Conservation (phyloP, 805 yeast genomes). For the Pichia nakasei region DNA sequence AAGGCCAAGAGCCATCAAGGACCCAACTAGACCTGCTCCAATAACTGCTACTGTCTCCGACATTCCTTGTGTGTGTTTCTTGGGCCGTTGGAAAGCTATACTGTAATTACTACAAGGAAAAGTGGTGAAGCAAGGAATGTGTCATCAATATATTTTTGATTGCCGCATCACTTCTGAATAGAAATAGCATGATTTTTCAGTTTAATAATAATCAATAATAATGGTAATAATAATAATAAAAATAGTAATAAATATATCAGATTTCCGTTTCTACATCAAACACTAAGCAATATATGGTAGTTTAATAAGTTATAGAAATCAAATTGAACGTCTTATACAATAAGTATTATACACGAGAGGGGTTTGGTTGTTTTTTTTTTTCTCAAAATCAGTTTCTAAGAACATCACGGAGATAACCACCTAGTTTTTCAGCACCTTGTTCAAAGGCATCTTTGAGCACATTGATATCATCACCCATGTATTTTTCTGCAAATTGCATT, state of each 20-base stretch:
- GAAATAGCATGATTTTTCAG: too few species aligned
- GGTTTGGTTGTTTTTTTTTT: background rate
- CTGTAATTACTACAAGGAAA: background rate
- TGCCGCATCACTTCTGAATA: too few species aligned
- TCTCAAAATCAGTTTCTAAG: slow-evolving; percentile 32
- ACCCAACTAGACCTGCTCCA: slow-evolving; percentile 90
- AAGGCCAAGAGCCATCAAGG: slow-evolving; percentile 75
- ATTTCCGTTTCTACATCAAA: too few species aligned
- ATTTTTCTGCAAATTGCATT: slow-evolving; percentile 57
- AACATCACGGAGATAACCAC: slow-evolving; percentile 80
- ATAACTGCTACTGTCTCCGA: slow-evolving; percentile 45
- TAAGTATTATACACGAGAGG: too few species aligned
- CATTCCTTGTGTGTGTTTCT: slow-evolving; percentile 3
- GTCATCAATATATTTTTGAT: too few species aligned
- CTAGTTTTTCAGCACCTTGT: slow-evolving; percentile 85
- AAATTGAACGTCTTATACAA: too few species aligned
- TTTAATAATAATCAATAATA: too few species aligned
- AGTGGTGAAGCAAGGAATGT: background rate
- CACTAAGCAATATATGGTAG: too few species aligned
- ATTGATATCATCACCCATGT: slow-evolving; percentile 77
- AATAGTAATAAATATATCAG: too few species aligned
- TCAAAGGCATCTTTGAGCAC: slow-evolving; percentile 87
- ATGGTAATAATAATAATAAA: too few species aligned
- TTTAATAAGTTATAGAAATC: too few species aligned
- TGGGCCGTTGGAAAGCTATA: too few species aligned